These are phyloP conservation scores for Clitopilus passeckerianus DNA, from an alignment of 768 basidiomycete species.

Conservation along the genomic window DNA sequence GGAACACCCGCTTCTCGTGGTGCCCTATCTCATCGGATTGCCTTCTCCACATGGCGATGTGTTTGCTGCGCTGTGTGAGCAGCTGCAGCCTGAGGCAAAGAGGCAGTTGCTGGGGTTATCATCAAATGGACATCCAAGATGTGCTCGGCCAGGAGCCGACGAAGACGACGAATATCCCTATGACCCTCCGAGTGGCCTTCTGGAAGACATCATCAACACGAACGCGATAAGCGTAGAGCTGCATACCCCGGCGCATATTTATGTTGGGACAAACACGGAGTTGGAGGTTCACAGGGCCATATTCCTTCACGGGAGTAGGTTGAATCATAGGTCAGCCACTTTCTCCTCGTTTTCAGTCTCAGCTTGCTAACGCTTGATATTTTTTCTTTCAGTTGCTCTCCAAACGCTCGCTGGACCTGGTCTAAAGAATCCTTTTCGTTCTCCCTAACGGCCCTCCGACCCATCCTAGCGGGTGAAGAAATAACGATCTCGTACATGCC, in stretches of 20 bases:
- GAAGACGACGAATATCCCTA: neutral
- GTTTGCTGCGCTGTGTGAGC: neutral
- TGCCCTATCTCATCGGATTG: neutral
- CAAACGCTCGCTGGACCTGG: slow-evolving; percentile 9
- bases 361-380: neutral
- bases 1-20: neutral
- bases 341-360: neutral
- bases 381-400: slow-evolving; percentile 15
- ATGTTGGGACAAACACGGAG: neutral
- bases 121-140: neutral
- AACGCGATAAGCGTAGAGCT: neutral
- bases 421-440: slow-evolving; percentile 24
- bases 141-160: neutral
- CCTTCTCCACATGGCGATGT: neutral
- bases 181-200: neutral
- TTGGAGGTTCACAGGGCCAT: neutral
- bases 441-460: slow-evolving; percentile 19
- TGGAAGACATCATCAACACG: neutral
- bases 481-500: slow-evolving; percentile 22
- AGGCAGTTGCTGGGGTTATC: neutral
- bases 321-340: neutral
- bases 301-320: neutral
- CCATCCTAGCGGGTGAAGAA: slow-evolving; percentile 27
- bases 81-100: neutral
- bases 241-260: neutral